A percentile compares a stretch with the other conserved stretches of the same genome.
phyloP scores from a whole-genome alignment of 1,139 yeast genomes.

The Candida sojae region DNA sequence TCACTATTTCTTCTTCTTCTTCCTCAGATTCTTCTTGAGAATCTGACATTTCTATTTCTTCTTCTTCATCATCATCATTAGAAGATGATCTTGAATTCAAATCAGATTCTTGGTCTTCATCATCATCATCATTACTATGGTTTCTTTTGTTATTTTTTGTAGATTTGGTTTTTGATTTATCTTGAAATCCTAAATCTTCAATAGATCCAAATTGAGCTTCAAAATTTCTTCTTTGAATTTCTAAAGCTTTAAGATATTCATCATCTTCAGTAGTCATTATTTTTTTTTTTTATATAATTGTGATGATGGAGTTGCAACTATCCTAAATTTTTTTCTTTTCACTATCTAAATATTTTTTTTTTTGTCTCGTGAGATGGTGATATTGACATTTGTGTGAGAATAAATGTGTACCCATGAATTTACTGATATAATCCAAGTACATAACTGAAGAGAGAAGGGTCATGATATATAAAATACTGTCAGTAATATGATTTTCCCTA shows the following conservation, averaged over 20 bases:
- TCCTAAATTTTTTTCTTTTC: not conserved
- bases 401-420: too few species aligned
- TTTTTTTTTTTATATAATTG: not conserved
- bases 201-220: conserved; percentile 71
- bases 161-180: conserved; percentile 39
- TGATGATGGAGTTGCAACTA: conserved; percentile 1
- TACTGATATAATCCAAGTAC: too few species aligned
- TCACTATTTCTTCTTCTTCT: conserved; percentile 15
- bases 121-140: conserved; percentile 12
- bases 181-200: conserved; percentile 61
- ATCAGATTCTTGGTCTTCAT: conserved; percentile 4
- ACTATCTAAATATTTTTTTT: not conserved
- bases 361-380: not conserved
- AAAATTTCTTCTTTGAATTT: conserved; percentile 59
- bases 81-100: conserved; percentile 14
- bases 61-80: conserved; percentile 21
- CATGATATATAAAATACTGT: too few species aligned
- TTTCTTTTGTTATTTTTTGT: conserved; percentile 2
- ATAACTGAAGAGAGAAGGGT: too few species aligned
- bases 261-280: conserved; percentile 33
- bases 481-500: too few species aligned
- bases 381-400: too few species aligned
- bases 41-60: conserved; percentile 5
- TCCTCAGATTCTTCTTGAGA: conserved; percentile 13
- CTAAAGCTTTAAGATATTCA: conserved; percentile 50